These are phyloP conservation scores for Suhomyces terraborum DNA, from an alignment of 1,139 yeast genomes.

Conservation along the genomic window DNA sequence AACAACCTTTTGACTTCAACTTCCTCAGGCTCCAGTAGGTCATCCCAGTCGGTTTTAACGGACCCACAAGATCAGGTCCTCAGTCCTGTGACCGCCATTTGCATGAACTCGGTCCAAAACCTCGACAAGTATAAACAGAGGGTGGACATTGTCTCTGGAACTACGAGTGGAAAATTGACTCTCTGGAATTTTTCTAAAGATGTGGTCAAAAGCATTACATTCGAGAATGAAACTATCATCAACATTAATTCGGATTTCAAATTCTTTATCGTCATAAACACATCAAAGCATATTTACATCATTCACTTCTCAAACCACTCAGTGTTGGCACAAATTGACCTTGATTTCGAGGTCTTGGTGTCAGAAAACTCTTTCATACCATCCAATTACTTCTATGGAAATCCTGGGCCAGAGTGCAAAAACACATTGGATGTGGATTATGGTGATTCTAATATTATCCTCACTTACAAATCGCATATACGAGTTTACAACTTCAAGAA, in stretches of 20 bases:
- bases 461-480: slow-evolving; percentile 30
- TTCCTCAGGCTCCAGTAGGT: slow-evolving; percentile 29
- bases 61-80: slow-evolving; percentile 12
- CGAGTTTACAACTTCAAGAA: slow-evolving; percentile 29
- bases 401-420: slow-evolving; percentile 8
- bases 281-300: slow-evolving; percentile 23
- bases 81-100: slow-evolving; percentile 24
- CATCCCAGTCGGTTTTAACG: slow-evolving; percentile 24
- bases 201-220: slow-evolving; percentile 14
- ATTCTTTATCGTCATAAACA: slow-evolving; percentile 27
- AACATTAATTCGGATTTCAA: slow-evolving; percentile 37
- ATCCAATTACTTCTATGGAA: slow-evolving; percentile 12
- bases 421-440: slow-evolving; percentile 51
- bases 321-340: slow-evolving; percentile 15
- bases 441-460: slow-evolving; percentile 46
- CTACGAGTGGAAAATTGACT: slow-evolving; percentile 27
- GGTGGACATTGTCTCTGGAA: slow-evolving; percentile 33
- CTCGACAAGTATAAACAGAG: slow-evolving; percentile 28
- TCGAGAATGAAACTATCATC: slow-evolving; percentile 24
- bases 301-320: slow-evolving; percentile 24
- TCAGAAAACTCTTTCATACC: slow-evolving; percentile 12
- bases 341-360: slow-evolving; percentile 18
- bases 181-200: slow-evolving; percentile 35
- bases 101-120: slow-evolving; percentile 22
- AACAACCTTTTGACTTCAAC: slow-evolving; percentile 40